These are phyloP conservation scores for Kwoniella sp. DNA, from an alignment of 768 basidiomycete genomes.

Conservation along the genomic window DNA sequence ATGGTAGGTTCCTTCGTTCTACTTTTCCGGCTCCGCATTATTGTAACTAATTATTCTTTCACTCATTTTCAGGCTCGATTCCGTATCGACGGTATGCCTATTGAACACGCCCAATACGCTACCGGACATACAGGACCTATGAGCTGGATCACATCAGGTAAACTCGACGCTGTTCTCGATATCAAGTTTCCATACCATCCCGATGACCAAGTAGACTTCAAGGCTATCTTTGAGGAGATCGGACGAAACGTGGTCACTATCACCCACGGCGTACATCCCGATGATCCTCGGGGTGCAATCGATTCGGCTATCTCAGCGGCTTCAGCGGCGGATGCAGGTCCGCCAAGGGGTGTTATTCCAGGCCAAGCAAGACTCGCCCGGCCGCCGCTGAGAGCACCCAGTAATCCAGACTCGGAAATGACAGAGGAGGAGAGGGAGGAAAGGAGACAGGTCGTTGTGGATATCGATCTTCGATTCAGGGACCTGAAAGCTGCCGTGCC, in stretches of 20 bases:
- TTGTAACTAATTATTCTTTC: too few relatives aligned
- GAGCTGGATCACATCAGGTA: slow-evolving; percentile 96
- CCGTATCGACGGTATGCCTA: slow-evolving; percentile 92
- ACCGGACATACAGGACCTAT: slow-evolving; percentile 80
- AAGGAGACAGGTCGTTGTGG: slow-evolving; percentile 61
- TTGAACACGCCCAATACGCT: slow-evolving; percentile 89
- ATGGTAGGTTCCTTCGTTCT: slow-evolving; percentile 65
- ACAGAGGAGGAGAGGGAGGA: slow-evolving; percentile 34
- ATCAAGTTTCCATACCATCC: slow-evolving; percentile 92
- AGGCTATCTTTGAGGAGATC: slow-evolving; percentile 83
- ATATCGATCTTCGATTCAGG: slow-evolving; percentile 90
- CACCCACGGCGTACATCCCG: slow-evolving; percentile 45
- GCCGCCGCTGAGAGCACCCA: slow-evolving; percentile 77
- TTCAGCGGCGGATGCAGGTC: slow-evolving; percentile 28
- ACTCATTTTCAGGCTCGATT: slow-evolving; percentile 95
- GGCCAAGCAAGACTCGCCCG: slow-evolving; percentile 84
- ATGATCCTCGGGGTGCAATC: slow-evolving; percentile 26
- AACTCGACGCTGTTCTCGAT: slow-evolving; percentile 93
- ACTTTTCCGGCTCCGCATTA: too few relatives aligned
- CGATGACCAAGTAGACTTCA: slow-evolving; percentile 68
- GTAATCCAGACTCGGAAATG: slow-evolving; percentile 29
- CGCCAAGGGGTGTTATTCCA: slow-evolving; percentile 69
- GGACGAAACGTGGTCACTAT: slow-evolving; percentile 74
- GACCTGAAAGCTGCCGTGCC: slow-evolving; percentile 95
- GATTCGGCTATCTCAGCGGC: slow-evolving; percentile 21